These are phyloP conservation scores for Penicillium palitans DNA, from an alignment of 2,329 filamentous ascomycete species.

Conservation along the genomic window DNA sequence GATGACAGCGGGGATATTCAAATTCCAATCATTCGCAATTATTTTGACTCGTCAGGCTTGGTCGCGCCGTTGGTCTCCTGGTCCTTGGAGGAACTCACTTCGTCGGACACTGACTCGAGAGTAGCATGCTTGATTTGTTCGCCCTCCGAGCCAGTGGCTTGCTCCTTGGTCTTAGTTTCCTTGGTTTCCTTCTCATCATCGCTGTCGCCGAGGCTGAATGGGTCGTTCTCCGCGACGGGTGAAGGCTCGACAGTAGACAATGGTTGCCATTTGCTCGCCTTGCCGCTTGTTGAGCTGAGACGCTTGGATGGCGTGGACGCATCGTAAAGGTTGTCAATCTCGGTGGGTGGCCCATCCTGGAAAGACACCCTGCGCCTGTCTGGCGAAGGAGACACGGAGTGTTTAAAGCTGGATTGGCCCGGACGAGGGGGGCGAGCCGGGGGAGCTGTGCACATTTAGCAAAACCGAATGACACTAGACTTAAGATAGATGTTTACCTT, in stretches of 20 bases:
- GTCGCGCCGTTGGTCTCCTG: conserved; percentile 16
- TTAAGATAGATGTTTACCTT: conserved; percentile 43
- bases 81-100: conserved; percentile 36
- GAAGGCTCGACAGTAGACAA: conserved; percentile 80
- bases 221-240: conserved; percentile 86
- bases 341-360: conserved; percentile 68
- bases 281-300: conserved; percentile 54
- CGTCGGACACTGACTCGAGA: conserved; percentile 47
- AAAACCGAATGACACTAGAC: background rate
- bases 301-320: conserved; percentile 59
- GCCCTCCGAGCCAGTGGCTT: conserved; percentile 51
- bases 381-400: conserved; percentile 61
- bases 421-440: conserved; percentile 61
- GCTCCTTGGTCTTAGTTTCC: conserved; percentile 68
- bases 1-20: conserved; percentile 1
- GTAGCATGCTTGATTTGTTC: conserved; percentile 67
- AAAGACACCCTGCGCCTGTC: conserved; percentile 56
- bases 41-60: conserved; percentile 33
- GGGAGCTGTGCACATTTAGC: conserved; percentile 49
- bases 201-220: conserved; percentile 93
- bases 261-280: conserved; percentile 95
- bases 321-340: conserved; percentile 74
- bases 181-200: conserved; percentile 86
- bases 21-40: conserved; percentile 12
- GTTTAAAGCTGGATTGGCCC: conserved; percentile 75